Percentiles rank a stretch among this genome's conserved stretches.
Evolutionary conservation across 176 grass and related monocot species (phyloP).

Genomic region (Juncus inflexus): DNA sequence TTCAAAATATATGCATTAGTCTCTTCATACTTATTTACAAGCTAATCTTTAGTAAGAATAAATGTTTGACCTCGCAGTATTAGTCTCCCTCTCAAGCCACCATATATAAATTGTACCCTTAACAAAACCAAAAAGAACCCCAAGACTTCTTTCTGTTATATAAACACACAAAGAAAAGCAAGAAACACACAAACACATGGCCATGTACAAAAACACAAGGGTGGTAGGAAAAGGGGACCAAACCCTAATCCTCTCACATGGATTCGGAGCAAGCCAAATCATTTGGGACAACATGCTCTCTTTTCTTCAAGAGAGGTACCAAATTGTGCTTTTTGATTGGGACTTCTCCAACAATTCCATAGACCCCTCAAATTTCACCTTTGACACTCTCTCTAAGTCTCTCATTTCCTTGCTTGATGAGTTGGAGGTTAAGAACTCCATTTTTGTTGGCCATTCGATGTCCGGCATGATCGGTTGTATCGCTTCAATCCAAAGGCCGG

Average conservation of each 20-base stretch:
- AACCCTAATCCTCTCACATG: constrained; percentile 66
- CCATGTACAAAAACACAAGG: constrained; percentile 52
- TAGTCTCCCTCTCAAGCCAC: too few species aligned
- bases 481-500: constrained; percentile 58
- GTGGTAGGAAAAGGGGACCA: constrained; percentile 47
- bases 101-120: neutral
- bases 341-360: constrained; percentile 37
- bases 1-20: too few species aligned
- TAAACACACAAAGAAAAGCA: neutral
- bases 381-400: constrained; percentile 45
- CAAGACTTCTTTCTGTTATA: neutral
- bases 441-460: constrained; percentile 85
- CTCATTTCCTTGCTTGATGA: constrained; percentile 53
- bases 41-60: too few species aligned
- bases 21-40: too few species aligned
- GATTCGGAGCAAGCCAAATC: constrained; percentile 57
- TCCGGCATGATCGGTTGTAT: constrained; percentile 74
- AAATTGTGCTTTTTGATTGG: constrained; percentile 86
- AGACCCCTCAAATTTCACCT: constrained; percentile 31
- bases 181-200: neutral
- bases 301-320: constrained; percentile 41
- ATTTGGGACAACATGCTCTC: constrained; percentile 65
- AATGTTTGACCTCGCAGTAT: too few species aligned
- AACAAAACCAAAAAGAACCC: neutral
- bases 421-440: constrained; percentile 30